Evolutionary conservation across 306 rosid genomes (phyloP).

Genomic region (Vicia sativa): DNA sequence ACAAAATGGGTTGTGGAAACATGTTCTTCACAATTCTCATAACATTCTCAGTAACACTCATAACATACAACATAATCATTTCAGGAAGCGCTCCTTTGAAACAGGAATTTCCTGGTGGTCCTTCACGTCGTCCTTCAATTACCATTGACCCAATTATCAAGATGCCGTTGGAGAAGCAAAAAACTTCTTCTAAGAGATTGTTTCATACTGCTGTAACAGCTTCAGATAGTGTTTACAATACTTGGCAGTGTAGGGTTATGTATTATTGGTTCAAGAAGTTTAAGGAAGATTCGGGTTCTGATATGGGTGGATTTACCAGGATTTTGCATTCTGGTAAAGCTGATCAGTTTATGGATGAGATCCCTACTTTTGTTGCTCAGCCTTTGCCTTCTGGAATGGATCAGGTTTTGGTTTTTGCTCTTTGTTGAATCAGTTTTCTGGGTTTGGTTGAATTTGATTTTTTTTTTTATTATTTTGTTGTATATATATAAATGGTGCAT

Average conservation of each 20-base stretch:
- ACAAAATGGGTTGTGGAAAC: constrained; percentile 91
- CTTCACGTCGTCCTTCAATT: constrained; percentile 53
- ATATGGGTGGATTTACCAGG: constrained; percentile 95
- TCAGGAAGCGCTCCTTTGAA: constrained; percentile 80
- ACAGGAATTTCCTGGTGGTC: constrained; percentile 94
- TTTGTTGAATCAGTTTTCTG: background rate
- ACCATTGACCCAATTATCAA: constrained; percentile 74
- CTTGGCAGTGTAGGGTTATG: constrained; percentile 97
- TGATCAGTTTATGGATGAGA: constrained; percentile 80
- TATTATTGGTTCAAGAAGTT: constrained; percentile 91
- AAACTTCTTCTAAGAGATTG: constrained; percentile 45
- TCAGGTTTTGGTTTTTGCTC: constrained; percentile 50
- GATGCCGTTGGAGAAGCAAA: constrained; percentile 67
- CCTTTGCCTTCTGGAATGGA: constrained; percentile 97
- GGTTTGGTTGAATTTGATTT: background rate
- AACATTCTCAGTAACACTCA: constrained; percentile 83
- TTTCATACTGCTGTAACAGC: constrained; percentile 99
- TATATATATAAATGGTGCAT: background rate
- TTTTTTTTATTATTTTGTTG: constrained; percentile 2
- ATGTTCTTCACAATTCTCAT: constrained; percentile 70
- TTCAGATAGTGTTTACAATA: constrained; percentile 84
- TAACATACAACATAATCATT: constrained; percentile 90
- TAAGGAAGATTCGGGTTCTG: constrained; percentile 56
- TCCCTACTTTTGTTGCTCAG: constrained; percentile 97
- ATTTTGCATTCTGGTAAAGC: constrained; percentile 89